A percentile compares a stretch with the other conserved stretches of the same genome.
Evolutionary conservation across 495 filamentous ascomycete genomes (phyloP).

Genomic region (Massariosphaeria phaeospora): DNA sequence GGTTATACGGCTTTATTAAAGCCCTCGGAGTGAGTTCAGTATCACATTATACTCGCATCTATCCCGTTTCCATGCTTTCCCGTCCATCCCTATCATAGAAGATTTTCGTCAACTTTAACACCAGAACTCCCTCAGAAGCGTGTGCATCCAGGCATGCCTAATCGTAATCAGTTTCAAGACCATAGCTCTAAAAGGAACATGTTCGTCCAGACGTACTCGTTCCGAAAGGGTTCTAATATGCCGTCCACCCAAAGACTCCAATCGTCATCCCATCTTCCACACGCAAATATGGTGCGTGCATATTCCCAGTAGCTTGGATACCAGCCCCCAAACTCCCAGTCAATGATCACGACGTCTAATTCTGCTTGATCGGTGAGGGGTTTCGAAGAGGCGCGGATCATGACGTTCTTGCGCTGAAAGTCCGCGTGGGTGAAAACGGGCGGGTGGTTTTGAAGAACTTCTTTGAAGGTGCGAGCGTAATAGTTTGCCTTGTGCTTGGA

Average conservation of each 20-base stretch:
- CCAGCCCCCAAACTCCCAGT: not conserved
- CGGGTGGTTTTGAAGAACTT: conserved; percentile 1
- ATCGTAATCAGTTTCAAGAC: not conserved
- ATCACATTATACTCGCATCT: not conserved
- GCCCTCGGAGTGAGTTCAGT: not conserved
- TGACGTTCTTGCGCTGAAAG: conserved; percentile 38
- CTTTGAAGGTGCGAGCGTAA: conserved; percentile 5
- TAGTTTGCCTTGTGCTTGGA: conserved; percentile 10
- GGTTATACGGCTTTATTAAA: not conserved
- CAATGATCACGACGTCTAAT: not conserved
- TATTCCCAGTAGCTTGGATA: conserved; percentile 1
- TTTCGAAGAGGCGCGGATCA: conserved; percentile 22
- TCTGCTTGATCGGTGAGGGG: not conserved
- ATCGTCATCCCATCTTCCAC: conserved; percentile 1
- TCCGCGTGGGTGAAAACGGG: conserved; percentile 17
- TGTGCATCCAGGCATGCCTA: not conserved
- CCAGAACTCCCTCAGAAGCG: not conserved
- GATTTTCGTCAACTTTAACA: not conserved
- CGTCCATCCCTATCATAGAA: not conserved
- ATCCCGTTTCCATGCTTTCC: not conserved
- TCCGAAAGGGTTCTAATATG: not conserved
- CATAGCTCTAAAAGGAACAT: not conserved
- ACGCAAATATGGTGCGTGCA: not conserved
- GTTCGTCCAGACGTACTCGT: conserved; percentile 4
- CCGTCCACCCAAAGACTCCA: not conserved